phyloP scores from a whole-genome alignment of 225 moss, liverwort and hornwort genomes.

The Physcomitrium patens region DNA sequence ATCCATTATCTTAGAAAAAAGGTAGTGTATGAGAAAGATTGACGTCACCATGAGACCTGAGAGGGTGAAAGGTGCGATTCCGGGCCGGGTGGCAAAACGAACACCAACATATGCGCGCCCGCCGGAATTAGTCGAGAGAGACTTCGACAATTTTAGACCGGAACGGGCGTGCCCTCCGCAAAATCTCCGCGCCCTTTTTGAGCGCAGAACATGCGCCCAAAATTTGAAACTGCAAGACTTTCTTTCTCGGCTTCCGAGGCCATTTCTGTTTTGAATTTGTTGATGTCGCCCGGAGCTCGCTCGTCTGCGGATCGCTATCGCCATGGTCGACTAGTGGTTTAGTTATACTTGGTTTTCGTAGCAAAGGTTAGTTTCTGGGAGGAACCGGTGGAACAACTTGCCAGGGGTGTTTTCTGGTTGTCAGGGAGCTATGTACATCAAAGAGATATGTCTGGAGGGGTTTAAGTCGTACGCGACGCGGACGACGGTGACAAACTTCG shows the following conservation, averaged over 20 bases:
- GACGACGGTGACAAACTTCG: slow-evolving; percentile 88
- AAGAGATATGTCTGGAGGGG: slow-evolving; percentile 94
- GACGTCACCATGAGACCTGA: no score
- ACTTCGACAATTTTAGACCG: not conserved
- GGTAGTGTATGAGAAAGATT: no score
- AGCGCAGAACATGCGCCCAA: slow-evolving; percentile 28
- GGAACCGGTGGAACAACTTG: not conserved
- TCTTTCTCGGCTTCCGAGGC: not conserved
- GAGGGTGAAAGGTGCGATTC: no score
- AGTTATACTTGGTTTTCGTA: not conserved
- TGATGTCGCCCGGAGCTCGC: not conserved
- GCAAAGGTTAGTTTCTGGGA: not conserved
- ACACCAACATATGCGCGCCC: no score
- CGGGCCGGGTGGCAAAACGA: no score
- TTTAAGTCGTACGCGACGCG: slow-evolving; percentile 97
- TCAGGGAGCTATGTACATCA: slow-evolving; percentile 74
- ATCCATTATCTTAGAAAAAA: no score
- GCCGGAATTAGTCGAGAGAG: not conserved
- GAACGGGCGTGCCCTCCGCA: slow-evolving; percentile 22
- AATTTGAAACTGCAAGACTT: slow-evolving; percentile 34
- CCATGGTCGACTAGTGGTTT: slow-evolving; percentile 30
- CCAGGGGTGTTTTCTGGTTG: not conserved
- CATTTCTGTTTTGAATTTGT: not conserved
- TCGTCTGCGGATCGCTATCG: slow-evolving; percentile 11
- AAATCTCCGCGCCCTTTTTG: slow-evolving; percentile 34